Evolutionary conservation across 768 basidiomycete species (phyloP).

Genomic region (Lactifluus hygrophoroides): DNA sequence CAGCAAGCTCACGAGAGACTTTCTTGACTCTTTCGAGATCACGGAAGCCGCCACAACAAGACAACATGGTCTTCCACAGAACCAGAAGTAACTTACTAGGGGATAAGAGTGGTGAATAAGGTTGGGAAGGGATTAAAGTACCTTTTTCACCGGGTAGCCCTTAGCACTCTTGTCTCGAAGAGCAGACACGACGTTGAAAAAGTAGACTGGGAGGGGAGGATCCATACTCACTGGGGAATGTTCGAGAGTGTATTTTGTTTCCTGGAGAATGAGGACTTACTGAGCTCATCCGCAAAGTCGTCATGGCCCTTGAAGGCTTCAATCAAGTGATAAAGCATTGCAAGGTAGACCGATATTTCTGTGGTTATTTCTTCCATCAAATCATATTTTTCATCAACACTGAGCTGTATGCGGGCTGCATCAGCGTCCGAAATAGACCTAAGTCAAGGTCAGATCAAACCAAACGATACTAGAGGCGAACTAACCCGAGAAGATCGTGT

Average conservation of each 20-base stretch:
- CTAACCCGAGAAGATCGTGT: conserved; percentile 74
- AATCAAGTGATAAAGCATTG: conserved; percentile 91
- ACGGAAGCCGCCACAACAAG: conserved; percentile 87
- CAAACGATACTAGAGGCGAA: neutral
- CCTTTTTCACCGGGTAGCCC: conserved; percentile 97
- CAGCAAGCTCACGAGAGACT: conserved; percentile 77
- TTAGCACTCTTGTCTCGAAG: conserved; percentile 90
- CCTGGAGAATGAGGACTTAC: conserved; percentile 40
- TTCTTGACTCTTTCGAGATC: conserved; percentile 79
- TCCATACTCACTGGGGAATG: conserved; percentile 75
- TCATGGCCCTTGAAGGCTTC: conserved; percentile 92
- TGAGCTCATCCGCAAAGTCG: conserved; percentile 92
- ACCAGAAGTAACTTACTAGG: conserved; percentile 71
- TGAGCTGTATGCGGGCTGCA: conserved; percentile 60
- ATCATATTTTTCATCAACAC: conserved; percentile 62
- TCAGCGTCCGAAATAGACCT: conserved; percentile 74
- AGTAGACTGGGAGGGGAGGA: conserved; percentile 86
- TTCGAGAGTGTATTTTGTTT: conserved; percentile 4
- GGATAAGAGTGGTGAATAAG: conserved; percentile 11
- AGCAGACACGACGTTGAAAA: conserved; percentile 85
- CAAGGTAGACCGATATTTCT: conserved; percentile 88
- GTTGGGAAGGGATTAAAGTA: conserved; percentile 26
- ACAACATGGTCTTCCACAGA: conserved; percentile 88
- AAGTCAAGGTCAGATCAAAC: conserved; percentile 10
- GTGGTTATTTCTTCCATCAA: conserved; percentile 85